Base-by-base conservation (phyloP, 768 basidiomycete species). In the Dentipellis sp. region DNA sequence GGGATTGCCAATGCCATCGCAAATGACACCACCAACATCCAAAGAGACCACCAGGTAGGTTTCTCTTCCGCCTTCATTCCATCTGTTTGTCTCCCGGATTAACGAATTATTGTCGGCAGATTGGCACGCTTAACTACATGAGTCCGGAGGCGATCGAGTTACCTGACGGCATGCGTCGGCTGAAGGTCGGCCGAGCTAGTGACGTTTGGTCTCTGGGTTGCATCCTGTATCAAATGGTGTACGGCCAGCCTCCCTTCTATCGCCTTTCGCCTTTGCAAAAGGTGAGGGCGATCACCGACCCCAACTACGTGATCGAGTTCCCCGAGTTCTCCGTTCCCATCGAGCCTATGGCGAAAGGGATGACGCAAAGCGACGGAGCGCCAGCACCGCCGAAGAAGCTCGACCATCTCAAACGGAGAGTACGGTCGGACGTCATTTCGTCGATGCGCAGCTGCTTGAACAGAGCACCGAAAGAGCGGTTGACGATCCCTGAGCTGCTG, bases 1-100 rank as follows among this genome's bases (percentile, higher is more conserved):
- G 95, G 95, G n/a, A 99, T 99, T 65, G 94, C 95, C 12, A 97
- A 97, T 67, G 94, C 94, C 9, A 95, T 99, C 62, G 94, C 94
- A 16, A 97, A 94, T 66, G 95, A 99, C 64, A 99, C 95, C 1
- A 97, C 95, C 2, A 97, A 99, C 65, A 97, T 98, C 56, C 93
- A 95, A 61, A 79, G 95, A 56, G 95, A 99, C 63, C 90, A 92
- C 65, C 93, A 94, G 80, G 92, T 91, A 63, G 29, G 72, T 56
- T 19, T 29, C 6, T 29, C 6, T 29, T 29, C n/a, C 9, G 7
- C 8, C 10, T 29, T 21, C 12, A 21, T 8, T 17, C 22, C 19
- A 10, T 12, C 54, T n/a, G 22, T 22, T 23, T 11, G 16, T n/a
- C 3, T 21, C 22, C 12, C 37, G 7, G 21, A 29, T 46, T 58